phyloP scores from a whole-genome alignment of 805 yeast species.

The Cyberlindnera mississippiensis region DNA sequence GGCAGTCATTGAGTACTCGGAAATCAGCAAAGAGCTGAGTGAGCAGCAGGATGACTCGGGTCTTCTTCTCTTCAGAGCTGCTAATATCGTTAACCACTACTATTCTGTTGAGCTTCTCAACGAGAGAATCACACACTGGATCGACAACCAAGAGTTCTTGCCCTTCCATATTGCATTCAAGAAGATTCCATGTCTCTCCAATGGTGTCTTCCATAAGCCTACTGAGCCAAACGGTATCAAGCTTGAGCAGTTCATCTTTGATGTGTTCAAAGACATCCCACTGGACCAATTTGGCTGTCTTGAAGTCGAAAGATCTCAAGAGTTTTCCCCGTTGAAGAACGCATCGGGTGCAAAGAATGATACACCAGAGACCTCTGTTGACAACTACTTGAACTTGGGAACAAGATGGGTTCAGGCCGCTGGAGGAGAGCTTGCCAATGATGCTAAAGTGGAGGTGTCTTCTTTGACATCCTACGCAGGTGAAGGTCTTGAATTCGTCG shows the following conservation, averaged over 20 bases:
- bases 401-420: constrained; percentile 66
- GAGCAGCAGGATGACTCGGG: constrained; percentile 56
- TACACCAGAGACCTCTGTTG: constrained; percentile 77
- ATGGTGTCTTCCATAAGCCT: constrained; percentile 56
- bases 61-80: constrained; percentile 78
- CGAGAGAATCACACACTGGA: constrained; percentile 64
- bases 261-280: constrained; percentile 80
- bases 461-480: constrained; percentile 72
- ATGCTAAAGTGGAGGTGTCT: constrained; percentile 67
- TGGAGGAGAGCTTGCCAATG: constrained; percentile 57
- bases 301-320: constrained; percentile 81
- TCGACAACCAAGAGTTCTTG: constrained; percentile 54
- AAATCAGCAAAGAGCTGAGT: constrained; percentile 72
- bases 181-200: constrained; percentile 62
- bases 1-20: constrained; percentile 93
- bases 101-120: constrained; percentile 76
- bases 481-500: constrained; percentile 58
- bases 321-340: constrained; percentile 92
- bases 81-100: constrained; percentile 95
- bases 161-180: constrained; percentile 96
- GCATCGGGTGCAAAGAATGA: constrained; percentile 80
- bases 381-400: constrained; percentile 59
- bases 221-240: constrained; percentile 83
- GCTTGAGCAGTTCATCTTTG: constrained; percentile 95
- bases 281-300: constrained; percentile 78